Conservation (phyloP, 2,329 filamentous ascomycete genomes). For the Scortechinia acanthostroma region DNA sequence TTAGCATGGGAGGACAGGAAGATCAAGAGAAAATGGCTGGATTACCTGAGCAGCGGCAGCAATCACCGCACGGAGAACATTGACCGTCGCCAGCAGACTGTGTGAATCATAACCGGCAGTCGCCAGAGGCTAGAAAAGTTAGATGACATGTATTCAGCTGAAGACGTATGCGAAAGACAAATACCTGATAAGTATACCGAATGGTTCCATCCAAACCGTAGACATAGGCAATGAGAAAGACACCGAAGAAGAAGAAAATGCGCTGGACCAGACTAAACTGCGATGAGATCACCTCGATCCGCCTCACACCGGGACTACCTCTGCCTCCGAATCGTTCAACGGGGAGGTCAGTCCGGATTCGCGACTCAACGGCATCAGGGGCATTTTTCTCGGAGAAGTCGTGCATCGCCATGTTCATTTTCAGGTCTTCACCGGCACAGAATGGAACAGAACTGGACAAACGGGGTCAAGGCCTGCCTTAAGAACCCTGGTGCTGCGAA, state of each 20-base stretch:
- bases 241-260: slow-evolving; percentile 44
- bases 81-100: slow-evolving; percentile 48
- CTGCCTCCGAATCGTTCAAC: no score
- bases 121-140: slow-evolving; percentile 39
- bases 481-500: no score
- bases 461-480: no score
- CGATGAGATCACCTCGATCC: neutral
- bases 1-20: neutral
- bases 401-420: no score
- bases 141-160: no score
- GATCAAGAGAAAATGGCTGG: neutral
- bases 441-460: no score
- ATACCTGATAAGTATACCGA: slow-evolving; percentile 39
- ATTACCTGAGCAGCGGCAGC: slow-evolving; percentile 44
- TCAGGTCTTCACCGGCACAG: no score
- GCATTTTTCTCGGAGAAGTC: no score
- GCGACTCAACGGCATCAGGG: no score
- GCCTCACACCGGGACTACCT: neutral
- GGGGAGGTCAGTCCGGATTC: no score
- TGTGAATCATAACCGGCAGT: slow-evolving; percentile 41
- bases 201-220: slow-evolving; percentile 54
- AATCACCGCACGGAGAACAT: slow-evolving; percentile 48
- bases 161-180: no score
- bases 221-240: slow-evolving; percentile 57
- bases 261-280: neutral